phyloP scores from a whole-genome alignment of 75 land plant genomes.

The Cunninghamia lanceolata region DNA sequence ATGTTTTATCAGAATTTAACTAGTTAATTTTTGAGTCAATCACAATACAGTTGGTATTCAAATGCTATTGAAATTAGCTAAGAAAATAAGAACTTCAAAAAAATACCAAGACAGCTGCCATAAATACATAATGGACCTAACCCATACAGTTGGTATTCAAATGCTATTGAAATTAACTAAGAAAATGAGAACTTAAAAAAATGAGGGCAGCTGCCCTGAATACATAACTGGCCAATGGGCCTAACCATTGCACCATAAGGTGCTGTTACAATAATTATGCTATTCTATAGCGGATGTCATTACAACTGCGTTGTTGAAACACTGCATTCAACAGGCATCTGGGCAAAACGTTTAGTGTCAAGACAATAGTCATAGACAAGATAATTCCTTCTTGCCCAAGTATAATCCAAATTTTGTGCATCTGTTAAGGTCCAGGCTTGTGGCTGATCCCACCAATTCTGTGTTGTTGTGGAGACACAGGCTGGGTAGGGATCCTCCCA shows the following conservation, averaged over 20 bases:
- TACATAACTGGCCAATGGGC: neutral
- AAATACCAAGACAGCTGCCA: neutral
- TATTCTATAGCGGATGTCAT: neutral
- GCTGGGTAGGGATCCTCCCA: slow-evolving; percentile 69
- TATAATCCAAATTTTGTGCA: slow-evolving; percentile 38
- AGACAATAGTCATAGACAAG: slow-evolving; percentile 80
- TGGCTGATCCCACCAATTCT: slow-evolving; percentile 77
- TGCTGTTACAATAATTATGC: neutral
- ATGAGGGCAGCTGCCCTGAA: neutral
- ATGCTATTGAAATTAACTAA: too few species aligned
- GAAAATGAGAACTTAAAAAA: neutral
- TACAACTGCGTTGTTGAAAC: neutral
- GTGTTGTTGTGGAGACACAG: slow-evolving; percentile 60
- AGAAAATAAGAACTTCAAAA: neutral
- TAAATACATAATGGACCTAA: neutral
- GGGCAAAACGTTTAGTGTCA: slow-evolving; percentile 50
- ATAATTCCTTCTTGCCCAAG: slow-evolving; percentile 60
- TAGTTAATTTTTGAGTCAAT: too few species aligned
- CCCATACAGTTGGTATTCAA: neutral
- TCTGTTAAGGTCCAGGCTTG: slow-evolving; percentile 53
- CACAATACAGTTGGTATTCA: neutral
- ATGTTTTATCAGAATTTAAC: too few species aligned
- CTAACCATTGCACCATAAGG: neutral
- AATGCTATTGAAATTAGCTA: too few species aligned
- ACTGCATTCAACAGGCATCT: slow-evolving; percentile 57